Evolutionary conservation across 2,329 filamentous ascomycete genomes (phyloP).

Genomic region (Colletotrichum sp.): DNA sequence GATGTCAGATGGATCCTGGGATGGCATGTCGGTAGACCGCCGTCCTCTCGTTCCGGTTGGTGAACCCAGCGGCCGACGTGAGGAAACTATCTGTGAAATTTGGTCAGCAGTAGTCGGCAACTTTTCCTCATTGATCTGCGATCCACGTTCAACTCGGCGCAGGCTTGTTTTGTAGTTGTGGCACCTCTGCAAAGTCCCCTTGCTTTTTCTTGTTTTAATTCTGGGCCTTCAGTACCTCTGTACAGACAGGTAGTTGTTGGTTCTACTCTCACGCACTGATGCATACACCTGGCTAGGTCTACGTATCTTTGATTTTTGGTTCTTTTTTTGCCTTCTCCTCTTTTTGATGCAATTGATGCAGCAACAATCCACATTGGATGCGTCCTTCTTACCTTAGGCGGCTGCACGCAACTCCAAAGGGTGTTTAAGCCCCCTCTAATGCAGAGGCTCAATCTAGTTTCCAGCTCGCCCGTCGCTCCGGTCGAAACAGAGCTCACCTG

Average conservation of each 20-base stretch:
- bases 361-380: not conserved
- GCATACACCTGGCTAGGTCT: not conserved
- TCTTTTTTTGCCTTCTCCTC: not conserved
- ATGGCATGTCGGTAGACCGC: not conserved
- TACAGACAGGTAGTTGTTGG: not conserved
- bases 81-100: not conserved
- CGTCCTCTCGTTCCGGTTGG: not conserved
- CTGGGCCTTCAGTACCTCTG: not conserved
- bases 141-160: not conserved
- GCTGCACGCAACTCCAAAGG: not conserved
- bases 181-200: not conserved
- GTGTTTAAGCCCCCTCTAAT: not conserved
- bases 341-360: conserved; percentile 14
- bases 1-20: not conserved
- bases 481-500: not conserved
- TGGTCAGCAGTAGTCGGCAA: not conserved
- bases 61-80: not conserved
- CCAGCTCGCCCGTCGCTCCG: not conserved
- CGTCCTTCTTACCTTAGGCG: not conserved
- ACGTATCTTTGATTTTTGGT: not conserved
- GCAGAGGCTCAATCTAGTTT: not conserved
- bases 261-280: not conserved
- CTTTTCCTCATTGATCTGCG: not conserved
- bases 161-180: not conserved
- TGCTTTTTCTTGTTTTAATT: not conserved